phyloP scores from a whole-genome alignment of 805 yeast genomes.

The Metschnikowia sp. region DNA sequence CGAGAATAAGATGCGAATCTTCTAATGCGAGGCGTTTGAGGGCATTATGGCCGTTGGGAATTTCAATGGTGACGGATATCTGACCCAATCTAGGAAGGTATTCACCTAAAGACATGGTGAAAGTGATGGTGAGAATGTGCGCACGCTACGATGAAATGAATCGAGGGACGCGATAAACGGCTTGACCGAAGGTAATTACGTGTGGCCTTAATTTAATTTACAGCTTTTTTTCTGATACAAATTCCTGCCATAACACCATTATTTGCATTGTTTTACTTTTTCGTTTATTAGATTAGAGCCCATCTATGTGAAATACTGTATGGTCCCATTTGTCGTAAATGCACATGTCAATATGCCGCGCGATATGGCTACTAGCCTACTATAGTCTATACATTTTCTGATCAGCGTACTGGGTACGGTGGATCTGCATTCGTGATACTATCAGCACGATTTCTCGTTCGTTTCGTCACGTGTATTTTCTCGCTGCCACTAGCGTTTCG shows the following conservation, averaged over 20 bases:
- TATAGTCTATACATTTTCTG: not conserved
- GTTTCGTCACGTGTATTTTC: constrained; percentile 1
- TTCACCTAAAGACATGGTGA: constrained; percentile 14
- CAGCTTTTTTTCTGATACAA: too few species aligned
- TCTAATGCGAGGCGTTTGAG: constrained; percentile 5
- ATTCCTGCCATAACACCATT: too few species aligned
- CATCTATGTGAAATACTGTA: too few species aligned
- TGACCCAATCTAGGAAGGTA: constrained; percentile 17
- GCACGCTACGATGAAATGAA: not conserved
- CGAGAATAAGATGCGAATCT: constrained; percentile 1
- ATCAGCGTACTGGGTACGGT: not conserved
- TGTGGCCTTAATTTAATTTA: too few species aligned
- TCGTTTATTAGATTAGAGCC: too few species aligned
- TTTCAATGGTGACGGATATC: constrained; percentile 11
- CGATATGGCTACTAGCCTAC: too few species aligned
- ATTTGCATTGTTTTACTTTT: too few species aligned
- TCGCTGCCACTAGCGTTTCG: not conserved
- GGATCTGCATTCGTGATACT: not conserved
- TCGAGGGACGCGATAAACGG: too few species aligned
- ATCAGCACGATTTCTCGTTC: not conserved
- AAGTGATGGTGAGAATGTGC: not conserved
- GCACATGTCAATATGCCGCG: too few species aligned
- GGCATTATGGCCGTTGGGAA: not conserved
- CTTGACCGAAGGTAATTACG: too few species aligned
- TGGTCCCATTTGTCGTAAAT: too few species aligned